Conservation (phyloP, 331 rosid species). For the Dryas integrifolia region DNA sequence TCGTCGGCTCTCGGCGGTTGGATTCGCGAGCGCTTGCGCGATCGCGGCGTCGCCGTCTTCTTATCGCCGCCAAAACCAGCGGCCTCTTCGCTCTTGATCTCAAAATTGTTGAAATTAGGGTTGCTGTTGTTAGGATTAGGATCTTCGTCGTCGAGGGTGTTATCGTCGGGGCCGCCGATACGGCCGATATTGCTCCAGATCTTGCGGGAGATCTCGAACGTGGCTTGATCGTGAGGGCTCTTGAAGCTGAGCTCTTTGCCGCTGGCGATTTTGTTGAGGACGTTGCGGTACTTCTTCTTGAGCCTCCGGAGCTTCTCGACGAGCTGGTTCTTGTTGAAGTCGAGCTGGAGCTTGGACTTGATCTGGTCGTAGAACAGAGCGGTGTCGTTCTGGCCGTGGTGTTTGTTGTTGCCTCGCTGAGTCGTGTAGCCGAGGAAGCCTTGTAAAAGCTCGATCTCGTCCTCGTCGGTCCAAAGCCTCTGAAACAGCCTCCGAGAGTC, state of each 20-base stretch:
- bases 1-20: constrained; percentile 26
- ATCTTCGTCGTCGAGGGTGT: constrained; percentile 46
- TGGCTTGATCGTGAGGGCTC: constrained; percentile 61
- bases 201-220: constrained; percentile 75
- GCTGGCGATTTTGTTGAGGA: constrained; percentile 41
- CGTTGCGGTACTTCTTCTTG: constrained; percentile 65
- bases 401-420: constrained; percentile 33
- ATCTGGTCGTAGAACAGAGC: constrained; percentile 70
- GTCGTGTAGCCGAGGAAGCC: constrained; percentile 68
- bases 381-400: constrained; percentile 55
- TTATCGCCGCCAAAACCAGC: constrained; percentile 10
- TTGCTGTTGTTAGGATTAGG: constrained; percentile 25
- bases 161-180: constrained; percentile 34
- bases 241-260: constrained; percentile 56
- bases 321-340: constrained; percentile 70
- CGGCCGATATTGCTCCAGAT: constrained; percentile 67
- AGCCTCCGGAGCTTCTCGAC: constrained; percentile 82
- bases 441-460: constrained; percentile 67
- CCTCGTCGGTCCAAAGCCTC: constrained; percentile 89
- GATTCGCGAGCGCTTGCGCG: constrained; percentile 43
- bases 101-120: constrained; percentile 25
- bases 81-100: constrained; percentile 35
- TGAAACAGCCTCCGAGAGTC: constrained; percentile 46
- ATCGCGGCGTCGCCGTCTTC: constrained; percentile 28
- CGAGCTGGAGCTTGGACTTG: constrained; percentile 58